A percentile compares a stretch with the other conserved stretches of the same genome.
Conservation (phyloP, 139 green algal species). For the Pycnococcus provasolii region DNA sequence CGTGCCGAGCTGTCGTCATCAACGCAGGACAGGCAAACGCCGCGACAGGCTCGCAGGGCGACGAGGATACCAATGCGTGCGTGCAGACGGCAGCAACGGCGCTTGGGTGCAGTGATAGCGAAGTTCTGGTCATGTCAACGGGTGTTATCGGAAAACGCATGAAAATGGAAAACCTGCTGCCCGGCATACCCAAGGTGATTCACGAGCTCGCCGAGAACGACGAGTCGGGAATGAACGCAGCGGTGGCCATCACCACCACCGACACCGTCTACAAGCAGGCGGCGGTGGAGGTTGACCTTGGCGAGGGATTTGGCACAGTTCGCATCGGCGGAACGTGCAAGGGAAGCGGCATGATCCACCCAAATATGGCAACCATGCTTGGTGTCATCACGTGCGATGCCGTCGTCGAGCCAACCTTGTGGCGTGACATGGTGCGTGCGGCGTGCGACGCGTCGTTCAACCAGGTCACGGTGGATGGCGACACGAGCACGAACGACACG, state of each 20-base stretch:
- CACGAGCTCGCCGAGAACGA: conserved; percentile 37
- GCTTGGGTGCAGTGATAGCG: conserved; percentile 49
- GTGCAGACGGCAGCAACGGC: conserved; percentile 45
- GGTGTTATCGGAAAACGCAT: conserved; percentile 93
- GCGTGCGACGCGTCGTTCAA: conserved; percentile 26
- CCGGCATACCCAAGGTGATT: conserved; percentile 61
- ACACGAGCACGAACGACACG: conserved; percentile 81
- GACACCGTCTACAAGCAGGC: conserved; percentile 76
- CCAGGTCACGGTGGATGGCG: conserved; percentile 73
- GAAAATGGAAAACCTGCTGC: conserved; percentile 71
- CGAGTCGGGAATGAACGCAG: conserved; percentile 31
- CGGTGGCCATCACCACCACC: conserved; percentile 40
- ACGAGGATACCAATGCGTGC: conserved; percentile 47
- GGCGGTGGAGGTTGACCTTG: conserved; percentile 57
- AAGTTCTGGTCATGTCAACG: conserved; percentile 72
- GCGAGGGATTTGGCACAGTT: conserved; percentile 35
- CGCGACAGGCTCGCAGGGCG: conserved; percentile 69
- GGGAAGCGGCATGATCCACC: conserved; percentile 97
- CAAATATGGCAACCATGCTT: conserved; percentile 99
- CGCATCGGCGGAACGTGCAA: conserved; percentile 87
- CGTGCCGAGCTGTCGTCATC: conserved; percentile 60
- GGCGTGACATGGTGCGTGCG: conserved; percentile 55
- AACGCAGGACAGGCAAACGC: conserved; percentile 83
- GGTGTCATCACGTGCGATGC: conserved; percentile 89
- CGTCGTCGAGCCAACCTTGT: conserved; percentile 54